Percentiles rank a stretch among this genome's conserved stretches.
Conservation (phyloP, 192 early-diverging fungal genomes). For the Cetraspora pellucida region DNA sequence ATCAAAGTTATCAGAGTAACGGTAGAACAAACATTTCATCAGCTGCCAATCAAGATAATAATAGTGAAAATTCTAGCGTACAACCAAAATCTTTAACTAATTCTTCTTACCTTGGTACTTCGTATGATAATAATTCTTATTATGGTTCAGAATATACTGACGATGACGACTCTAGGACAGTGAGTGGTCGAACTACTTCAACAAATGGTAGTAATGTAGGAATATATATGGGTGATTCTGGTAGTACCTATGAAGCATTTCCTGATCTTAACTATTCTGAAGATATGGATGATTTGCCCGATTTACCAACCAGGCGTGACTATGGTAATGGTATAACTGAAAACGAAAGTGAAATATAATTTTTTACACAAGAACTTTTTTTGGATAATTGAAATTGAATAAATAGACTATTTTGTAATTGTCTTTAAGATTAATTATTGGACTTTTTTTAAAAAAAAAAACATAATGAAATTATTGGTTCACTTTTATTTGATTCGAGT, state of each 20-base stretch:
- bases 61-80: slow-evolving; percentile 26
- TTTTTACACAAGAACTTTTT: not conserved
- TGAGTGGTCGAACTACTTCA: slow-evolving; percentile 10
- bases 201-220: slow-evolving; percentile 20
- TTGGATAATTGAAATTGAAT: not conserved
- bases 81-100: slow-evolving; percentile 33
- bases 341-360: not conserved
- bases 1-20: not conserved
- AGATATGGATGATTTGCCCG: slow-evolving; percentile 21
- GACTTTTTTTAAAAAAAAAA: not conserved
- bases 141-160: slow-evolving; percentile 37
- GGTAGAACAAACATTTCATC: slow-evolving; percentile 31
- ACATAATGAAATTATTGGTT: not conserved
- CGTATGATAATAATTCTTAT: slow-evolving; percentile 25
- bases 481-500: not conserved
- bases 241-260: slow-evolving; percentile 21
- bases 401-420: not conserved
- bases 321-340: not conserved
- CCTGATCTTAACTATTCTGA: not conserved
- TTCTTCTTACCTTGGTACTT: slow-evolving; percentile 39
- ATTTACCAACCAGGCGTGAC: slow-evolving; percentile 22
- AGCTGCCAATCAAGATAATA: slow-evolving; percentile 33
- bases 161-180: slow-evolving; percentile 21
- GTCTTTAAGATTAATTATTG: not conserved
- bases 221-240: slow-evolving; percentile 1